Conservation (phyloP, 805 yeast species). For the Priceomyces castillae region DNA sequence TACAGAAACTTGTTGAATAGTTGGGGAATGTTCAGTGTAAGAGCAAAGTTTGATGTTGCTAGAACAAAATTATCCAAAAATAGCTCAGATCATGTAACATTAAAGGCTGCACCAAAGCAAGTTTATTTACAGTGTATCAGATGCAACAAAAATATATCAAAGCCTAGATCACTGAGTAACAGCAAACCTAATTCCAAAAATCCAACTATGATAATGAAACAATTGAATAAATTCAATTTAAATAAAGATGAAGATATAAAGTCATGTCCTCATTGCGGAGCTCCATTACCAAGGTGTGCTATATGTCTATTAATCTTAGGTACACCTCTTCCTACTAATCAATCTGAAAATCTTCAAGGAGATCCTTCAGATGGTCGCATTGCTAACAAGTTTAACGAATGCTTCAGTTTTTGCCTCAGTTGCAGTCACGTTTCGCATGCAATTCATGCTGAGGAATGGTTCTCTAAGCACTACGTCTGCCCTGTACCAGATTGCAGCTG, state of each 20-base stretch:
- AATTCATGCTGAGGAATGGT: constrained; percentile 96
- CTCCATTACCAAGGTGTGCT: constrained; percentile 86
- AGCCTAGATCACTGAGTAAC: constrained; percentile 18
- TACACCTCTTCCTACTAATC: constrained; percentile 50
- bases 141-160: constrained; percentile 72
- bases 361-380: constrained; percentile 18
- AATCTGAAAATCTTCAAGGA: constrained; percentile 24
- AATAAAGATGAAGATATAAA: constrained; percentile 22
- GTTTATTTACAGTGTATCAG: constrained; percentile 76
- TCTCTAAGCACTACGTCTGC: constrained; percentile 78
- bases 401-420: constrained; percentile 89
- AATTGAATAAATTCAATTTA: constrained; percentile 29
- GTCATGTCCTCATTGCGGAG: constrained; percentile 81
- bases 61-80: constrained; percentile 63
- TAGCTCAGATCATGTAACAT: constrained; percentile 44
- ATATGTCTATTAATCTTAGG: constrained; percentile 83
- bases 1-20: constrained; percentile 70
- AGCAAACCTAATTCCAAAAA: constrained; percentile 13
- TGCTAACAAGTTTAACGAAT: constrained; percentile 56
- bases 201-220: constrained; percentile 27
- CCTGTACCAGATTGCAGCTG: constrained; percentile 95
- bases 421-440: constrained; percentile 96
- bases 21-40: constrained; percentile 71
- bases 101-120: constrained; percentile 63
- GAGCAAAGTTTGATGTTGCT: constrained; percentile 85